A percentile compares a stretch with the other conserved stretches of the same genome.
These are phyloP conservation scores for Pistacia integerrima DNA, from an alignment of 345 rosid genomes.

Conservation along the genomic window DNA sequence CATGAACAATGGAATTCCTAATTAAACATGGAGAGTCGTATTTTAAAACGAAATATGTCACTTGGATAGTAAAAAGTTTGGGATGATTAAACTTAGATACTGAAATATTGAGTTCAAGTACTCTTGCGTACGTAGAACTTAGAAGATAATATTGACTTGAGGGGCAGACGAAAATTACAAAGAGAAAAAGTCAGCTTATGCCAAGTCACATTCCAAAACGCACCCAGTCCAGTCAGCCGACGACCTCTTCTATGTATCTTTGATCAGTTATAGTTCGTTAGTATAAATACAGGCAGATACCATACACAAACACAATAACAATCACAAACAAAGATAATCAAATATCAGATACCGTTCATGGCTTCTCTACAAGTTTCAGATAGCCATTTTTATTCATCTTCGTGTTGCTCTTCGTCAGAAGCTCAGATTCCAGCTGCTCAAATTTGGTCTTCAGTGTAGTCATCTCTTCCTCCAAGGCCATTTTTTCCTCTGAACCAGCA, in stretches of 20 bases:
- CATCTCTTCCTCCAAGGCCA: constrained; percentile 60
- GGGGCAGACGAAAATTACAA: neutral
- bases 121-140: neutral
- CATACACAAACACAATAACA: neutral
- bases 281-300: neutral
- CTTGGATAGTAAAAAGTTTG: too few relatives aligned
- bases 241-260: neutral
- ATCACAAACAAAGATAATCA: neutral
- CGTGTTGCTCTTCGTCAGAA: constrained; percentile 40
- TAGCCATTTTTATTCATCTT: constrained; percentile 51
- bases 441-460: constrained; percentile 40
- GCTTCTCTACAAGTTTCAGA: constrained; percentile 22
- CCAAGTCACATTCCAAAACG: neutral
- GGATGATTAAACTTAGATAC: too few relatives aligned
- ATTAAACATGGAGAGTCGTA: too few relatives aligned
- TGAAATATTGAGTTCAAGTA: too few relatives aligned
- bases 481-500: constrained; percentile 48
- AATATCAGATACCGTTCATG: neutral
- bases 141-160: constrained; percentile 3
- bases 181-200: neutral
- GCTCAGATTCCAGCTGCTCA: constrained; percentile 50
- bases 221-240: neutral
- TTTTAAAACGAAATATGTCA: too few relatives aligned
- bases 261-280: neutral
- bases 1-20: too few relatives aligned